Evolutionary conservation across 176 grass and related monocot genomes (phyloP), one percentile per base, ranked within the genome.

Genomic region (Elaeis guineensis): DNA sequence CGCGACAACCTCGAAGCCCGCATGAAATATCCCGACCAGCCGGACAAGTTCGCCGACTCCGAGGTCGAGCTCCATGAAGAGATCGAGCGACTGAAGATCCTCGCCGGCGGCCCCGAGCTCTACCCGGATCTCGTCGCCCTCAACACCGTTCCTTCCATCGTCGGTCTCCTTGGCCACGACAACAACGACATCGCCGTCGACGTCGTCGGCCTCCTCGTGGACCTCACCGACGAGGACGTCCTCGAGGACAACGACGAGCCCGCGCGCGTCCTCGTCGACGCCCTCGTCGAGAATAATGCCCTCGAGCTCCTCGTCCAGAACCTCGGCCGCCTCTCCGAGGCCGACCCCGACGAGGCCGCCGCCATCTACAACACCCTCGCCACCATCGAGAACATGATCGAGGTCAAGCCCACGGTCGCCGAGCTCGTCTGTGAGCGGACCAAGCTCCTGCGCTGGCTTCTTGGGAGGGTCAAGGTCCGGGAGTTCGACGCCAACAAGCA

Each of bases 401-500:
- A 97, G 58, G 70, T 97, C 59, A 83, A 83, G 15, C 87, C 81
- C 6, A 65, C 80, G 21, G 87, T 97, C 54, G 71, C 92, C 5
- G 92, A 97, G 21, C 60, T 85, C 30, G 84, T 91, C 61, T 97
- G 83, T 29, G 87, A 91, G 58, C 72, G 81, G 39, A 97, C 92
- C 30, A 90, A 88, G 69, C 50, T 97, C 21, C 86, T 97, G 16
- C 75, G 87, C 16, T 91, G 86, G 86, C 86, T 97, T 53, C 80
- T 97, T 1, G 67, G 83, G 5, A 70, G 92, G 60, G 69, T 97
- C 64, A 97, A 97, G 65, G 66, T 71, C 50, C 83, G 92, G 0
- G 92, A 96, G 22, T 96, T 96, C 25, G 92, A 96, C 64, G 58
- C 83, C 30, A 97, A 97, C 78, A 97, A 97, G 74, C 83, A 97